Conservation (phyloP, 306 rosid genomes). For the Quercus berberidifolia region DNA sequence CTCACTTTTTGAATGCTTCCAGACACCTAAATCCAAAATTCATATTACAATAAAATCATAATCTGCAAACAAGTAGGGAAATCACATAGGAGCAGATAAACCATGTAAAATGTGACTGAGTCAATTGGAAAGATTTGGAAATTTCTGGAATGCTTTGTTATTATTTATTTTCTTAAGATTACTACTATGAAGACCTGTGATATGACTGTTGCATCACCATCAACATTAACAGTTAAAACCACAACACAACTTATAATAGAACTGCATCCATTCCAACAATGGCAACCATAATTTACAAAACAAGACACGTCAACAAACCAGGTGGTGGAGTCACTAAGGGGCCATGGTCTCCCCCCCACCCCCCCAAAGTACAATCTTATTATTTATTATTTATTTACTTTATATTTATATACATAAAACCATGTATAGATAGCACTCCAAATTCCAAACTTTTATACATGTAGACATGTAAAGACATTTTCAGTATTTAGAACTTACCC, state of each 20-base stretch:
- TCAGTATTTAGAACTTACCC: too few species aligned
- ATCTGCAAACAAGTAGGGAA: neutral
- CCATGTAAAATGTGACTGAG: neutral
- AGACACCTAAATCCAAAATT: constrained; percentile 54
- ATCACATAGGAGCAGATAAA: neutral
- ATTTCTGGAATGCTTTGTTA: neutral
- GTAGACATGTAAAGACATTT: too few species aligned
- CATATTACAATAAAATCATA: neutral
- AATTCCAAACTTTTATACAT: too few species aligned
- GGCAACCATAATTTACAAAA: neutral
- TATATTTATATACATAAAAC: too few species aligned
- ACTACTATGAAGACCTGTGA: neutral
- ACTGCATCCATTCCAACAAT: neutral
- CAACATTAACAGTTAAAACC: too few species aligned
- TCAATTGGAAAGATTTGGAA: neutral
- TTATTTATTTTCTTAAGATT: neutral
- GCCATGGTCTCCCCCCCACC: too few species aligned
- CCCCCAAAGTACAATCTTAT: too few species aligned
- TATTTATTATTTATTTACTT: too few species aligned
- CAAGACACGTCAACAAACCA: neutral
- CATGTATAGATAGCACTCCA: too few species aligned
- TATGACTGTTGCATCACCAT: too few species aligned
- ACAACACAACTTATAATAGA: too few species aligned
- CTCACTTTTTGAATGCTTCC: constrained; percentile 91
- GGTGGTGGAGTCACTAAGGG: too few species aligned